Base-by-base conservation (phyloP, 2,329 filamentous ascomycete species). In the Fusarium marasasianum region DNA sequence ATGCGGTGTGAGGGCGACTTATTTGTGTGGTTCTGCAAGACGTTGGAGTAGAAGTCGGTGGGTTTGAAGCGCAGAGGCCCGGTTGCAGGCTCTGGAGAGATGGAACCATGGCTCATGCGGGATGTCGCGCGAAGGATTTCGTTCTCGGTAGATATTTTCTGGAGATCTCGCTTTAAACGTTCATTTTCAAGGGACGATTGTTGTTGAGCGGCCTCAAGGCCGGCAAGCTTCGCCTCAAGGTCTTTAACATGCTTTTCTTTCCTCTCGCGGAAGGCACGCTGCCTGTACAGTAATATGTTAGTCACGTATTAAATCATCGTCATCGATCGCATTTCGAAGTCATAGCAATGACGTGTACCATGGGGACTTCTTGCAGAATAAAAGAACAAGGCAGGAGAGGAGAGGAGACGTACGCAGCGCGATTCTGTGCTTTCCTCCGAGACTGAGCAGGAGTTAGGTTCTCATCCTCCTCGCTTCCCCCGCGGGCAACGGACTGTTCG, bases 181-280 rank as follows among this genome's bases (percentile, higher is more conserved):
- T 97, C 94, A 80, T 98, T 98, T 81, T 98, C 95, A 50, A 91
- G 90, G 45, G 91, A 89, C 1, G 96, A 89, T 40, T 90, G 88
- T 63, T 91, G 89, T 58, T 94, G 93, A 56, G 91, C 91, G 68
- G 91, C 90, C 80, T 97, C 93, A 38, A 98, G 90, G 55, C 86
- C 88, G 56, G 90, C 92, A 35, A 98, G 91, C 81, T 97, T 96
- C 65, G 91, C 90, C 83, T 98, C 95, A 31, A 98, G 91, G 70
- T 98, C 95, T 81, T 95, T 95, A 72, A 98, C 95, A 79, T 97
- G 95, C 66, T 92, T 92, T 82, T 98, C 96, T 83, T 98, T 98
- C 76, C 96, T 92, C 83, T 98, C 96, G 69, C 96, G 94, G 82
- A 98, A 98, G 38, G 96, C 96, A 77, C 96, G 92, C 87, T 98